These are phyloP conservation scores for Suhomyces terraborum DNA, from an alignment of 1,139 yeast genomes.

Conservation along the genomic window DNA sequence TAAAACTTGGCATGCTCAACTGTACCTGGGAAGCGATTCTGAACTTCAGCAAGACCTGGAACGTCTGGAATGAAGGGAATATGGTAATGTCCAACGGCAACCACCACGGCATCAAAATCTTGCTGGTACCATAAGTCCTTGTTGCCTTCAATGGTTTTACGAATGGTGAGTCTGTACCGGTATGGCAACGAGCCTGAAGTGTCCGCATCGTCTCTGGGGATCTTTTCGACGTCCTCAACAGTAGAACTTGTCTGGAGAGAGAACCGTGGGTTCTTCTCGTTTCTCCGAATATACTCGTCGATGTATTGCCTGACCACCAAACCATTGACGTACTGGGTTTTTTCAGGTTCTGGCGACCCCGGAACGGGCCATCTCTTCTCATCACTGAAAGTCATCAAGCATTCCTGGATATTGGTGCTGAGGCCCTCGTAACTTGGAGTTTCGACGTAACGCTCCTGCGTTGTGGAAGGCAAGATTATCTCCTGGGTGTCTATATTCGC, in stretches of 20 bases:
- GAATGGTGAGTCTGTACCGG: slow-evolving; percentile 34
- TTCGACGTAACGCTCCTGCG: slow-evolving; percentile 29
- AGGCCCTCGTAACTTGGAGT: slow-evolving; percentile 44
- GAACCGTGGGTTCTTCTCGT: slow-evolving; percentile 22
- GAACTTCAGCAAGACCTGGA: slow-evolving; percentile 40
- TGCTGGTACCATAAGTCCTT: slow-evolving; percentile 39
- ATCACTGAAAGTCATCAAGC: slow-evolving; percentile 49
- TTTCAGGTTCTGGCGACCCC: slow-evolving; percentile 27
- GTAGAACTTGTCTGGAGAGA: slow-evolving; percentile 34
- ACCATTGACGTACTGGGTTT: slow-evolving; percentile 31
- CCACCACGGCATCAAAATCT: slow-evolving; percentile 51
- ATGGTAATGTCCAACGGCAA: slow-evolving; percentile 58
- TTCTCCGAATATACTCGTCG: slow-evolving; percentile 32
- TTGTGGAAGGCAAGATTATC: slow-evolving; percentile 3
- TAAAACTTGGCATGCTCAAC: slow-evolving; percentile 48
- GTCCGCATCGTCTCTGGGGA: slow-evolving; percentile 15
- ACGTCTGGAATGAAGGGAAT: slow-evolving; percentile 51
- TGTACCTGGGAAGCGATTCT: slow-evolving; percentile 26
- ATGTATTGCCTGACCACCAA: slow-evolving; percentile 34
- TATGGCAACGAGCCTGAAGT: slow-evolving; percentile 20
- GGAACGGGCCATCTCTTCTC: slow-evolving; percentile 33
- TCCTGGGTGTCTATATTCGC: slow-evolving; percentile 5
- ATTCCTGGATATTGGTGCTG: slow-evolving; percentile 45
- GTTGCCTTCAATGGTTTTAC: slow-evolving; percentile 25
- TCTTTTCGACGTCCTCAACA: slow-evolving; percentile 39